Evolutionary conservation across 129 eudicot genomes (phyloP).

Genomic region (Escallonia rubra): DNA sequence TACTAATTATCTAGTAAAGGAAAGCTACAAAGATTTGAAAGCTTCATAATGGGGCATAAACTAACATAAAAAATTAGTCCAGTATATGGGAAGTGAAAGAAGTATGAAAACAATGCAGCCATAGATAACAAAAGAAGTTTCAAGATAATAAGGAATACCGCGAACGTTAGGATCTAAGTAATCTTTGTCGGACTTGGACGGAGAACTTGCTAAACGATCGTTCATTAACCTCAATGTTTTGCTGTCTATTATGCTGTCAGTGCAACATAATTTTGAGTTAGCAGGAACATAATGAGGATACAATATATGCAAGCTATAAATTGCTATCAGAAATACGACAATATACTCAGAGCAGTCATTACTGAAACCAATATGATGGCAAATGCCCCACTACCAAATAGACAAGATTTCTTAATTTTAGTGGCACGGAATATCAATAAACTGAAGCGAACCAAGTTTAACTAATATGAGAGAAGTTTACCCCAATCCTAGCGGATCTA

Average conservation of each 20-base stretch:
- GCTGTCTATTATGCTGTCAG: slow-evolving; percentile 76
- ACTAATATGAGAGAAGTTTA: slow-evolving; percentile 19
- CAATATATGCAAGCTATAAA: not conserved
- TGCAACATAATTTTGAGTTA: slow-evolving; percentile 11
- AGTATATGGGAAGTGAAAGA: not conserved
- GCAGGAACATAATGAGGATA: slow-evolving; percentile 12
- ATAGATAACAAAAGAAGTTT: slow-evolving; percentile 6
- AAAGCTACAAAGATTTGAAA: not conserved
- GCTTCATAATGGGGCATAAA: not conserved
- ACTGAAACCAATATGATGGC: not conserved
- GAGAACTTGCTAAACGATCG: slow-evolving; percentile 61
- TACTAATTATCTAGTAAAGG: not conserved
- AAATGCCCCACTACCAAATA: not conserved
- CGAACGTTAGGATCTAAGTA: slow-evolving; percentile 65
- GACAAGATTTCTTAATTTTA: not conserved
- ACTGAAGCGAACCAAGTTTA: not conserved
- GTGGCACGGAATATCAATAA: not conserved
- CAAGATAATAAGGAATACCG: slow-evolving; percentile 38
- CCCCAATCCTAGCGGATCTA: slow-evolving; percentile 98
- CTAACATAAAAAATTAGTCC: not conserved
- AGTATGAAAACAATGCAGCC: not conserved
- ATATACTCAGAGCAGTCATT: too few relatives aligned
- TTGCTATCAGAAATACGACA: too few relatives aligned
- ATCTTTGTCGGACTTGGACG: slow-evolving; percentile 54
- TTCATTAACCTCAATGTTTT: slow-evolving; percentile 74